Percentiles rank a stretch among this genome's conserved stretches.
Evolutionary conservation across 1,284 basidiomycete genomes (phyloP).

Genomic region (Kalmanozyma brasiliensis): DNA sequence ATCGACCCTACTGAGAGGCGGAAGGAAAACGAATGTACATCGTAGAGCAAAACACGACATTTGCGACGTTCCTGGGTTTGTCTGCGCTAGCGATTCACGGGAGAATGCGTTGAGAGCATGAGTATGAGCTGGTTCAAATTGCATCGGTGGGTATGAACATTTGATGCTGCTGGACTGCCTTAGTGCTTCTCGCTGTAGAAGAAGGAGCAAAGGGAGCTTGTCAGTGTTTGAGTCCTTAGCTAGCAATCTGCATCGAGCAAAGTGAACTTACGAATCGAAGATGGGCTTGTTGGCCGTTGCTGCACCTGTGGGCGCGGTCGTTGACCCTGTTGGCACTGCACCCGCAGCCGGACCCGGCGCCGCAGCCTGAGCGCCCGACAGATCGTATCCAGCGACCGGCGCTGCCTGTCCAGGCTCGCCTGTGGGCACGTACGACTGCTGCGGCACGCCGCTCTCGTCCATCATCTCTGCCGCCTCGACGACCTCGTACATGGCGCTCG

Average conservation of each 20-base stretch:
- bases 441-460: conserved; percentile 77
- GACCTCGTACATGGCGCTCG: conserved; percentile 90
- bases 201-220: neutral
- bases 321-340: neutral
- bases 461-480: conserved; percentile 78
- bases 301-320: neutral
- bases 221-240: neutral
- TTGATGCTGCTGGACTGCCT: too few species aligned
- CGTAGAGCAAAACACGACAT: neutral
- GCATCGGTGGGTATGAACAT: neutral
- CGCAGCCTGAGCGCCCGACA: conserved; percentile 11
- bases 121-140: neutral
- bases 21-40: neutral
- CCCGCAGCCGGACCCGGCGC: conserved; percentile 5
- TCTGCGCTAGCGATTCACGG: too few species aligned
- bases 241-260: too few species aligned
- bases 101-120: neutral
- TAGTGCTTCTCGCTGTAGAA: conserved; percentile 10
- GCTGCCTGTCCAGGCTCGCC: conserved; percentile 9
- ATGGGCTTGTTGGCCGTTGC: conserved; percentile 27
- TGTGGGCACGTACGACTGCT: conserved; percentile 80
- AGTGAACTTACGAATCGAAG: conserved; percentile 40
- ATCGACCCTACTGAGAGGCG: neutral
- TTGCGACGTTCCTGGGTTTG: too few species aligned
- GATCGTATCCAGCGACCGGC: conserved; percentile 23